Conservation (phyloP, 352 stramenopile species). For the Pythium oligandrum region DNA sequence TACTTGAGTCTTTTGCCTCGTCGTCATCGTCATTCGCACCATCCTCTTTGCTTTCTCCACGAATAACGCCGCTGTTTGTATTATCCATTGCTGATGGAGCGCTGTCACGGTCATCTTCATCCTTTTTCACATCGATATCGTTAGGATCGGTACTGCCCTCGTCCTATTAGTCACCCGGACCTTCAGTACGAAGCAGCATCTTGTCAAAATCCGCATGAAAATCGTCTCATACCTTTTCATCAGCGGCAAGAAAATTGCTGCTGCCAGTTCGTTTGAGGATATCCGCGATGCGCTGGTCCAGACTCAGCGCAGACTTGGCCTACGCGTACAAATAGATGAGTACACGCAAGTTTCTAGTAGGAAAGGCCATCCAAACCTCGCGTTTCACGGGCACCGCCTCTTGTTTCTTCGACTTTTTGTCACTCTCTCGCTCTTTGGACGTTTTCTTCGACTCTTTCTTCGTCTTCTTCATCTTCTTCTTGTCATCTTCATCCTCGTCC, state of each 20-base stretch:
- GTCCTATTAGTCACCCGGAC: too few relatives aligned
- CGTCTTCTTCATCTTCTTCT: constrained; percentile 10
- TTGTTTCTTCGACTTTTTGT: constrained; percentile 16
- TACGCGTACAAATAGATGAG: not conserved
- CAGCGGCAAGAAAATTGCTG: constrained; percentile 13
- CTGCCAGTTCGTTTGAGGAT: constrained; percentile 79
- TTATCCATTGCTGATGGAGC: not conserved
- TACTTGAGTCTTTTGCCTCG: constrained; percentile 24
- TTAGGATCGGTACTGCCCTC: too few relatives aligned
- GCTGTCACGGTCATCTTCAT: constrained; percentile 2
- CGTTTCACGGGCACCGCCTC: constrained; percentile 24
- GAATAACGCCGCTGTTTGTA: not conserved
- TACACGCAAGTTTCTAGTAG: not conserved
- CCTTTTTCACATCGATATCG: not conserved
- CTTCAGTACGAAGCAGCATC: too few relatives aligned
- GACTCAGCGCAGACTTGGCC: constrained; percentile 26
- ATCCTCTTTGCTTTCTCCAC: not conserved
- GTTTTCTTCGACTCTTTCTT: constrained; percentile 16
- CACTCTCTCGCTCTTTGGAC: constrained; percentile 17
- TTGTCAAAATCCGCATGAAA: too few relatives aligned
- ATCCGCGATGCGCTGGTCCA: constrained; percentile 71
- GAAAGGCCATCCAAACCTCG: too few relatives aligned
- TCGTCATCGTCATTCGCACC: constrained; percentile 5
- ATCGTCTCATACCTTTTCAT: too few relatives aligned
- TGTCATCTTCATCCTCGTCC: constrained; percentile 16